Percentiles rank a stretch among this genome's conserved stretches.
These are phyloP conservation scores for Nemania bipapillata DNA, from an alignment of 2,329 filamentous ascomycete species.

Conservation along the genomic window DNA sequence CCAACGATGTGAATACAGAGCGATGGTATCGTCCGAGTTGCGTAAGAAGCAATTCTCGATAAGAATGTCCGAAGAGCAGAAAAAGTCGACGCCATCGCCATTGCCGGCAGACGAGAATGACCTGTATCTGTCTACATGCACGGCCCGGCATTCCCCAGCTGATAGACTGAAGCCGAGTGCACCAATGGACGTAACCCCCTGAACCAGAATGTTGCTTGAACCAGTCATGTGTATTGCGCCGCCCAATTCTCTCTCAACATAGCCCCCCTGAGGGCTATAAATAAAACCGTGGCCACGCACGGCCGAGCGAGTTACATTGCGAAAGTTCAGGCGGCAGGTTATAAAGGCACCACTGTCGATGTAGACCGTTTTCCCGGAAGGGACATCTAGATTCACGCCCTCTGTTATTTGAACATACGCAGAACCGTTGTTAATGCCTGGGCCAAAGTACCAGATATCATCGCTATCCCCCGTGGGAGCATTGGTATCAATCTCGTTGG, in stretches of 20 bases:
- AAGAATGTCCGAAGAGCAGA: slow-evolving; percentile 41
- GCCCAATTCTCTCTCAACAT: slow-evolving; percentile 1
- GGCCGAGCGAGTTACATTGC: slow-evolving; percentile 34
- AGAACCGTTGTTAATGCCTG: slow-evolving; percentile 32
- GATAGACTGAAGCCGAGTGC: slow-evolving; percentile 39
- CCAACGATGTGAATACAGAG: slow-evolving; percentile 51
- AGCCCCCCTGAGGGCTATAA: slow-evolving; percentile 26
- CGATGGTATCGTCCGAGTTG: slow-evolving; percentile 54
- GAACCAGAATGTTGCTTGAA: slow-evolving; percentile 41
- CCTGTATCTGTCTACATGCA: slow-evolving; percentile 41
- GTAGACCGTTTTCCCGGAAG: slow-evolving; percentile 40
- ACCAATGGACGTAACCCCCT: slow-evolving; percentile 39
- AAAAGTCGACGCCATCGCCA: slow-evolving; percentile 48
- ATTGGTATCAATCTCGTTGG: slow-evolving; percentile 38
- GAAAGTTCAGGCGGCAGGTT: slow-evolving; percentile 38
- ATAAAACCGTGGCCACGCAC: slow-evolving; percentile 46
- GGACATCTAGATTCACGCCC: slow-evolving; percentile 20
- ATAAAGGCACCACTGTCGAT: slow-evolving; percentile 39
- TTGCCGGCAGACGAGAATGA: slow-evolving; percentile 41
- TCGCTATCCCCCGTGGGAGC: slow-evolving; percentile 35
- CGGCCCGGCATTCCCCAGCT: slow-evolving; percentile 27
- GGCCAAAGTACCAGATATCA: slow-evolving; percentile 46
- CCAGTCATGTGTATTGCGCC: slow-evolving; percentile 31
- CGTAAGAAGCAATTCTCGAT: slow-evolving; percentile 52
- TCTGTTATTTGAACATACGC: slow-evolving; percentile 37